Conservation (phyloP, 2,329 filamentous ascomycete species). For the Fusarium algeriense region DNA sequence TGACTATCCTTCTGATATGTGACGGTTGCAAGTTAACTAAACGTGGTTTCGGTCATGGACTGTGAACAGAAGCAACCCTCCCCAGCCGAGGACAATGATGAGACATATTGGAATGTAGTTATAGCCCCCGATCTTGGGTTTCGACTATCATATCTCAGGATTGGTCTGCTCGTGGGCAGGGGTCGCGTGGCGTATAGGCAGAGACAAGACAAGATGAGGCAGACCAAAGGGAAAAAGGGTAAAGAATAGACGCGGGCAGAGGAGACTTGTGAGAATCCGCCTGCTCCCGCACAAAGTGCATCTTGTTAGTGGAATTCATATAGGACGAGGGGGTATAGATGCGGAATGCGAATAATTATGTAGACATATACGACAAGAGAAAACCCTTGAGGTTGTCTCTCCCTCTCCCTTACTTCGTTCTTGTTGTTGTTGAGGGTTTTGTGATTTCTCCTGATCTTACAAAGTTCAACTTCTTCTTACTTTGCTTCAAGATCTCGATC, state of each 20-base stretch:
- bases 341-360: conserved; percentile 19
- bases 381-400: conserved; percentile 5
- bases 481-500: conserved; percentile 11
- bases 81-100: conserved; percentile 9
- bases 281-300: conserved; percentile 21
- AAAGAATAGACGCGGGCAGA: conserved; percentile 4
- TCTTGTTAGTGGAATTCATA: conserved; percentile 16
- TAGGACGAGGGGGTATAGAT: conserved; percentile 22
- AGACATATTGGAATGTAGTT: conserved; percentile 38
- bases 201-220: conserved; percentile 36
- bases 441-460: conserved; percentile 5
- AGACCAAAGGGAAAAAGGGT: conserved; percentile 7
- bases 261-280: conserved; percentile 5
- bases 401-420: conserved; percentile 19
- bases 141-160: conserved; percentile 2
- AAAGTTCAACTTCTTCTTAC: conserved; percentile 8
- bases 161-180: conserved; percentile 27
- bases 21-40: conserved; percentile 15
- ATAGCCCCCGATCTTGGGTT: not conserved
- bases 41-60: conserved; percentile 9
- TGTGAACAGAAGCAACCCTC: conserved; percentile 6
- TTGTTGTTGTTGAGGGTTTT: conserved; percentile 3
- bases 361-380: conserved; percentile 1
- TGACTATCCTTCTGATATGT: conserved; percentile 25
- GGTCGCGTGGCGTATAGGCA: conserved; percentile 31